These are phyloP conservation scores for Zea mays DNA, from an alignment of 176 grass and related monocot species.

Conservation along the genomic window DNA sequence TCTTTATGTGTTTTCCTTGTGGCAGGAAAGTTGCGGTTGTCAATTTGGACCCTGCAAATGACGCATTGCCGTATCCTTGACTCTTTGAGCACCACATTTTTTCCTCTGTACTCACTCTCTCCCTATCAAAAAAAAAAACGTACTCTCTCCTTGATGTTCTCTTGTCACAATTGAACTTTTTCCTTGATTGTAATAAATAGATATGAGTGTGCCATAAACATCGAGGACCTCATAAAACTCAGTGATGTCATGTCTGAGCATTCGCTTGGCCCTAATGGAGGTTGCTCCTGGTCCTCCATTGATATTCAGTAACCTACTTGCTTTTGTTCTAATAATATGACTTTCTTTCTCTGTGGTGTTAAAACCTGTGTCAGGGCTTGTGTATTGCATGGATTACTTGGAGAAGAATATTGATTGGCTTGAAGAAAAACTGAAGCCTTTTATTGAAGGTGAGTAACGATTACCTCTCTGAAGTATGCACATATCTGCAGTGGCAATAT, in stretches of 20 bases:
- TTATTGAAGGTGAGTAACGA: slow-evolving; percentile 64
- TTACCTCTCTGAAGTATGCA: background rate
- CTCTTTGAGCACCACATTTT: background rate
- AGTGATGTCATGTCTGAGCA: slow-evolving; percentile 88
- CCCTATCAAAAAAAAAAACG: background rate
- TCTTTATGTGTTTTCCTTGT: background rate
- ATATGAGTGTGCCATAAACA: slow-evolving; percentile 89
- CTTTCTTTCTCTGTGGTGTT: slow-evolving; percentile 13
- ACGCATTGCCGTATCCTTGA: slow-evolving; percentile 84
- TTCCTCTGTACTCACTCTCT: background rate
- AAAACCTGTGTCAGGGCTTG: slow-evolving; percentile 58
- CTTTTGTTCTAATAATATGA: slow-evolving; percentile 16
- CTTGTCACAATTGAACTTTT: slow-evolving; percentile 9
- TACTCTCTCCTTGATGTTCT: background rate
- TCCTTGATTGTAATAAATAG: slow-evolving; percentile 55
- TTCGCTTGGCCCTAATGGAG: slow-evolving; percentile 98
- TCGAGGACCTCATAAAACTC: slow-evolving; percentile 89
- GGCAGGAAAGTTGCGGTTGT: slow-evolving; percentile 87
- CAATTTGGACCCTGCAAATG: slow-evolving; percentile 93
- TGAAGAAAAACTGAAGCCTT: slow-evolving; percentile 77
- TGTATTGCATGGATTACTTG: slow-evolving; percentile 99
- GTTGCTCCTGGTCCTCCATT: slow-evolving; percentile 22
- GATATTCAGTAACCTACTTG: background rate
- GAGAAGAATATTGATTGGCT: slow-evolving; percentile 97
- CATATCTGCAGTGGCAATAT: background rate